Conservation (phyloP, 2,329 filamentous ascomycete species). For the Diplodia intermedia region DNA sequence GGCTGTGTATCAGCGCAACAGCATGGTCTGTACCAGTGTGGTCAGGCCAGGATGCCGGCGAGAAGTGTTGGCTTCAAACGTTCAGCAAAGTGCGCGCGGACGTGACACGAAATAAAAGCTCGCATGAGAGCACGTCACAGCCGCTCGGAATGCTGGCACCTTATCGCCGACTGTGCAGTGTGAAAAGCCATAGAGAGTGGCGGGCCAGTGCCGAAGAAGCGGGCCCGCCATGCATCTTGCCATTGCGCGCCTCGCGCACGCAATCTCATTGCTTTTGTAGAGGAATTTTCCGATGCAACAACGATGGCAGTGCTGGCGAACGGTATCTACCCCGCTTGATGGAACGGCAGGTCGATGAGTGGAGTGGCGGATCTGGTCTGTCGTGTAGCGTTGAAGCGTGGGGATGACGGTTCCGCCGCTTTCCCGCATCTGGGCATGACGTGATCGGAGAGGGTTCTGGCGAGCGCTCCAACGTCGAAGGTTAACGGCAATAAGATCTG, state of each 20-base stretch:
- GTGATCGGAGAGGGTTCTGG: constrained; percentile 7
- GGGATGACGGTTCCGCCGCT: neutral
- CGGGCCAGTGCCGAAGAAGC: neutral
- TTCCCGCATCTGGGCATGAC: constrained; percentile 5
- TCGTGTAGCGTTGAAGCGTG: neutral
- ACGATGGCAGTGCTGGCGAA: neutral
- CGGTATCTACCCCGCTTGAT: constrained; percentile 2
- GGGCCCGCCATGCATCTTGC: constrained; percentile 2
- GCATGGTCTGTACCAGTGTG: neutral
- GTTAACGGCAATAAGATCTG: neutral
- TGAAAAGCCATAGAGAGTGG: neutral
- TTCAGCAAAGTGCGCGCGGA: neutral
- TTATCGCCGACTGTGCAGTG: constrained; percentile 3
- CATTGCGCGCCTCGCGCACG: constrained; percentile 16
- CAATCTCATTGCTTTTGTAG: neutral
- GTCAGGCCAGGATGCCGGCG: neutral
- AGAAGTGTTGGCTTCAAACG: neutral
- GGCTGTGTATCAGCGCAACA: too few relatives aligned
- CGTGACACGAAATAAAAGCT: neutral
- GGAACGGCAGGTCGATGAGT: neutral
- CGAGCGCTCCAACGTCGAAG: neutral
- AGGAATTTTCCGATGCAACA: neutral
- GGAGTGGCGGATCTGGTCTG: neutral
- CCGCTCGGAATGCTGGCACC: neutral
- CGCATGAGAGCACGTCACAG: neutral